phyloP scores from a whole-genome alignment of 2,329 filamentous ascomycete species.

The Epichloe gansuensis region DNA sequence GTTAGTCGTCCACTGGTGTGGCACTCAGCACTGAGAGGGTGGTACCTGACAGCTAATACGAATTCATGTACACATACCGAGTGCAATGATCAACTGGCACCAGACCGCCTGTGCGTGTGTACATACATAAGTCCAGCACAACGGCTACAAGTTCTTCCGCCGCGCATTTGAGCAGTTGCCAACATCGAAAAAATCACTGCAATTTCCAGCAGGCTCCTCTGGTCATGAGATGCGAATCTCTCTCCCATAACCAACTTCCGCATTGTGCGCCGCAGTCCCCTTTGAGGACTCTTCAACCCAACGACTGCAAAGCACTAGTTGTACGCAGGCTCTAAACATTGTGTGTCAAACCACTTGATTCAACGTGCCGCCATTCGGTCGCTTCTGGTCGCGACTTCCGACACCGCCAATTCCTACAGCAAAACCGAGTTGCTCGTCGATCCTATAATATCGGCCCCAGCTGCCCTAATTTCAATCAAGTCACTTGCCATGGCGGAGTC shows the following conservation, averaged over 20 bases:
- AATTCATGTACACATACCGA: background rate
- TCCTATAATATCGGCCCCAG: background rate
- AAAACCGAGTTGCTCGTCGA: background rate
- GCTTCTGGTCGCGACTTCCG: background rate
- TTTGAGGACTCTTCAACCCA: background rate
- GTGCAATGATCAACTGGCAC: background rate
- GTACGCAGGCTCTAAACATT: background rate
- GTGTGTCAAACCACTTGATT: background rate
- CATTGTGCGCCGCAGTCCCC: background rate
- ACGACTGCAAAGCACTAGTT: background rate
- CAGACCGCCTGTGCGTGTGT: background rate
- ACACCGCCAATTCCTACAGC: background rate
- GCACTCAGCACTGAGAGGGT: no score
- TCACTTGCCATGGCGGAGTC: slow-evolving; percentile 22
- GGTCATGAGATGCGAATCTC: background rate
- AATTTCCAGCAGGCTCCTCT: background rate
- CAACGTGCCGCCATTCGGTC: background rate
- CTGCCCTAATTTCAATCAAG: background rate
- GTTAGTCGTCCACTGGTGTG: no score
- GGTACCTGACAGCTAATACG: no score
- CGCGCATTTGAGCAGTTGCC: background rate
- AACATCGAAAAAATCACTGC: slow-evolving; percentile 1
- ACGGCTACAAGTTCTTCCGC: slow-evolving; percentile 3
- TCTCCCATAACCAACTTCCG: background rate
- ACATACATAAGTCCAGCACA: background rate